These are phyloP conservation scores for Clonostachys rosea DNA, from an alignment of 2,329 filamentous ascomycete species.

Conservation along the genomic window DNA sequence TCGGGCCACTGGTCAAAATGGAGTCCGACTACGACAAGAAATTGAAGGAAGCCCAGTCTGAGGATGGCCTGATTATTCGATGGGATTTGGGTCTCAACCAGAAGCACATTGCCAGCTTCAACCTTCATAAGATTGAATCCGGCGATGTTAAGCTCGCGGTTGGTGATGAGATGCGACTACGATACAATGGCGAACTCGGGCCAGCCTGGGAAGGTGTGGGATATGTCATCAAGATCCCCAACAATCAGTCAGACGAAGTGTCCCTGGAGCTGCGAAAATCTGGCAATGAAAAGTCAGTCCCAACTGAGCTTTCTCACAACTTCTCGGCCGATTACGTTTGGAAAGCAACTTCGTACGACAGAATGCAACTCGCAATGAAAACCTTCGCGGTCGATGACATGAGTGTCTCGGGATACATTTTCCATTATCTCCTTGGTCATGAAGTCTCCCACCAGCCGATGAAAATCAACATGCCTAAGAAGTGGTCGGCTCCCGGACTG, in stretches of 20 bases:
- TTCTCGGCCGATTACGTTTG: conserved; percentile 99
- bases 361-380: conserved; percentile 99
- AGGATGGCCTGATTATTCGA: conserved; percentile 88
- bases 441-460: conserved; percentile 92
- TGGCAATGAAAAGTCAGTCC: conserved; percentile 92
- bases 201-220: conserved; percentile 95
- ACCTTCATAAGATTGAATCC: conserved; percentile 93
- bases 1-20: conserved; percentile 96
- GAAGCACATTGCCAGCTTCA: conserved; percentile 93
- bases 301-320: conserved; percentile 93
- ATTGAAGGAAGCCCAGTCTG: conserved; percentile 94
- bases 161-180: conserved; percentile 95
- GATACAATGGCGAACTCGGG: conserved; percentile 91
- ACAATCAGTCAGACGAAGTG: conserved; percentile 98
- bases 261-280: conserved; percentile 91
- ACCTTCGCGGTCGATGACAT: conserved; percentile 97
- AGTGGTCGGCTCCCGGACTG: conserved; percentile 91
- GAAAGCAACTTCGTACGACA: conserved; percentile 98
- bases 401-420: conserved; percentile 98
- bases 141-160: conserved; percentile 97
- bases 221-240: conserved; percentile 98
- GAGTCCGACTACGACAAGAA: conserved; percentile 99
- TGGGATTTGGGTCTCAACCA: conserved; percentile 97
- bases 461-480: conserved; percentile 93
- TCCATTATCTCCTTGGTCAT: conserved; percentile 92